These are phyloP conservation scores for Lactifluus subvellereus DNA, from an alignment of 768 basidiomycete species.

Conservation along the genomic window DNA sequence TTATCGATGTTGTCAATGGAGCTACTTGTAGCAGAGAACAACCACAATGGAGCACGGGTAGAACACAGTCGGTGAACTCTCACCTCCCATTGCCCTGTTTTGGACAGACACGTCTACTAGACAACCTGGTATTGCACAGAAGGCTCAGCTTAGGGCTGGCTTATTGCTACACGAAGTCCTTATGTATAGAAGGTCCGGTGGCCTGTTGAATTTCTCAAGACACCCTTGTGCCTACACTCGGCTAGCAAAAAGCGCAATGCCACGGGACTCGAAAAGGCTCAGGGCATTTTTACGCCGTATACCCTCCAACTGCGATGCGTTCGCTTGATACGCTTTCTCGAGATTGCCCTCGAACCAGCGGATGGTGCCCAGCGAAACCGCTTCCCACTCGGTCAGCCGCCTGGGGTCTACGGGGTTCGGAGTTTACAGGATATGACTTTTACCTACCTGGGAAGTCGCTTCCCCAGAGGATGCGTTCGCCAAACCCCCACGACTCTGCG, in stretches of 20 bases:
- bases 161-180: no score
- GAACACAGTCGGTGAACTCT: no score
- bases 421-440: neutral
- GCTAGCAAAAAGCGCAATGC: neutral
- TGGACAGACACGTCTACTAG: no score
- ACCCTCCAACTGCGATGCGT: conserved; percentile 36
- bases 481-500: conserved; percentile 45
- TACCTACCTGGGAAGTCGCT: conserved; percentile 68
- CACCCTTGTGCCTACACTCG: neutral
- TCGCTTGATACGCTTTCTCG: conserved; percentile 28
- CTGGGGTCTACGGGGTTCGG: neutral
- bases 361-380: conserved; percentile 29
- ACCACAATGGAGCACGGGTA: no score
- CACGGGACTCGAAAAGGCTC: conserved; percentile 37
- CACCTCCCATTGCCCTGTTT: no score
- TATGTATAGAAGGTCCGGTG: no score
- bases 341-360: conserved; percentile 49
- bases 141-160: no score
- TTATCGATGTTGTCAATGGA: no score
- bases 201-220: neutral
- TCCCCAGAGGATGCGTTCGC: conserved; percentile 58
- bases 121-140: no score
- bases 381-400: conserved; percentile 1
- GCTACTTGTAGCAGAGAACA: no score
- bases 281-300: conserved; percentile 49